Conservation (phyloP, 495 filamentous ascomycete genomes). For the Lepraria neglecta region DNA sequence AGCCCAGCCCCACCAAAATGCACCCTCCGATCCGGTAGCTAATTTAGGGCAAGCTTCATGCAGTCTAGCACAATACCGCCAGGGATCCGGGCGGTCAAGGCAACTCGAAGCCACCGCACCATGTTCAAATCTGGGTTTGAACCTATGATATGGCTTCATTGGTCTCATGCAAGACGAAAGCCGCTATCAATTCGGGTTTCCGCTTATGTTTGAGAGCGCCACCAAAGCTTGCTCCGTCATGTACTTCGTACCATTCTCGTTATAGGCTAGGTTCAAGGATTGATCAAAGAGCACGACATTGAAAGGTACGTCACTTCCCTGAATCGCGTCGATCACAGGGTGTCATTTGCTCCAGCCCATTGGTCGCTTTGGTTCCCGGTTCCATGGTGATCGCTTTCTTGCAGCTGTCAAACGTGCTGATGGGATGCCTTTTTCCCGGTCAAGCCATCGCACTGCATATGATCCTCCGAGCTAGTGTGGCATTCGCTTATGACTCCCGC, state of each 20-base stretch:
- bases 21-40: conserved; percentile 3
- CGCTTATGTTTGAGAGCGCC: conserved; percentile 1
- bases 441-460: conserved; percentile 7
- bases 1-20: conserved; percentile 13
- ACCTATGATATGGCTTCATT: conserved; percentile 11
- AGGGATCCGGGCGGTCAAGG: conserved; percentile 16
- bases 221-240: background rate
- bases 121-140: conserved; percentile 9
- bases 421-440: conserved; percentile 11
- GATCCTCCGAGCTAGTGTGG: conserved; percentile 12
- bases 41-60: background rate
- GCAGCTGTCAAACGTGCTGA: conserved; percentile 20
- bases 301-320: conserved; percentile 4
- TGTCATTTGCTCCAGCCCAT: background rate
- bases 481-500: background rate
- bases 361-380: conserved; percentile 18
- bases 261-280: background rate
- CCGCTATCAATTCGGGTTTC: conserved; percentile 11
- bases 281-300: conserved; percentile 1
- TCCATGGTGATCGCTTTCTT: conserved; percentile 11
- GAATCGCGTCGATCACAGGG: conserved; percentile 7
- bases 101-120: conserved; percentile 18
- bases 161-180: conserved; percentile 10
- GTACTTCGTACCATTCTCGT: background rate
- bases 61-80: conserved; percentile 11